phyloP scores from a whole-genome alignment of 2,329 filamentous ascomycete genomes.

The Exophiala viscosa region DNA sequence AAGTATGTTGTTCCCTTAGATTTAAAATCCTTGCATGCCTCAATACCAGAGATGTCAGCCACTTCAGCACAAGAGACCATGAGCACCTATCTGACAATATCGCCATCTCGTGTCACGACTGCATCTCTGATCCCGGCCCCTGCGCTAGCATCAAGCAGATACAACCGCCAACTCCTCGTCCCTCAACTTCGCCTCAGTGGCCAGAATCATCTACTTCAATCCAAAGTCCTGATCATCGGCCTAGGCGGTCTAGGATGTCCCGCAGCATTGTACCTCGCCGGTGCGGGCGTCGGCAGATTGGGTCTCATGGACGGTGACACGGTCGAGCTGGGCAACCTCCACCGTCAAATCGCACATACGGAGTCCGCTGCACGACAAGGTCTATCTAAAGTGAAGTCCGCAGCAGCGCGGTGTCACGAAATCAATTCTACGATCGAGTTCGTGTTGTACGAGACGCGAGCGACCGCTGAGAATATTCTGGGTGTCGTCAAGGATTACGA shows the following conservation, averaged over 20 bases:
- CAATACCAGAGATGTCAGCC: background rate
- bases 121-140: constrained; percentile 20
- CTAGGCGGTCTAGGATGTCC: constrained; percentile 89
- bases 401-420: constrained; percentile 17
- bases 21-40: background rate
- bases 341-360: constrained; percentile 82
- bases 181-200: constrained; percentile 23
- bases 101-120: background rate
- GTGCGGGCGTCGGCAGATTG: constrained; percentile 77
- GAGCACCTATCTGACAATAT: background rate
- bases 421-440: constrained; percentile 23
- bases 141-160: constrained; percentile 24
- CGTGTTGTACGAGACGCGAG: constrained; percentile 15
- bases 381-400: constrained; percentile 24
- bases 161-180: constrained; percentile 29
- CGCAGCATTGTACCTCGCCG: constrained; percentile 86
- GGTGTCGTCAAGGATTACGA: constrained; percentile 57
- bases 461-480: constrained; percentile 13
- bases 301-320: constrained; percentile 83
- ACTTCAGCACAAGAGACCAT: background rate
- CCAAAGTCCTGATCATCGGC: constrained; percentile 69
- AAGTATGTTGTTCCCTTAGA: background rate
- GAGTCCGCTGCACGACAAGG: constrained; percentile 57
- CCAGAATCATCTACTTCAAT: constrained; percentile 19
- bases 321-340: constrained; percentile 86